Evolutionary conservation across 2,329 filamentous ascomycete species (phyloP), one percentile per base, ranked within the genome.

Genomic region (Clonostachys rosea): DNA sequence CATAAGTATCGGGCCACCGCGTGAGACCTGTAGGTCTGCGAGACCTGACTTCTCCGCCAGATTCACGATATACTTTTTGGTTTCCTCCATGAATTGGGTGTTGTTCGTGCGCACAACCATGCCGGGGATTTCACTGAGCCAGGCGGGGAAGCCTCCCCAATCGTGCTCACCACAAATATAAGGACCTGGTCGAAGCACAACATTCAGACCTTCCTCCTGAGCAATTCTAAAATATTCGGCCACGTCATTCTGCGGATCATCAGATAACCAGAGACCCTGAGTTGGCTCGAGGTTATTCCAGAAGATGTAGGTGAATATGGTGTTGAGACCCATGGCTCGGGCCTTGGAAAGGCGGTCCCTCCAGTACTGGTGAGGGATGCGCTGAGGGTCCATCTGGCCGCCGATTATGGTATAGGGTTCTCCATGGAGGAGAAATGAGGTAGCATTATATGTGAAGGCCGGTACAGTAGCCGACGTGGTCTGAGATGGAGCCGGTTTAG

Each of bases 301-400:
- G 54, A 69, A 77, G 5, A 76, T 59, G 53, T 77, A 78, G 39
- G 65, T 67, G 51, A 77, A 75, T 58, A 94, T 83, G 49, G 81
- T 74, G 50, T 81, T 76, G 44, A 92, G 70, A 48, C 89, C 88
- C 89, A 95, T 92, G 16, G 88, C 89, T 65, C 84, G 86, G 35
- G 87, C 89, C 68, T 91, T 94, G 68, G 92, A 88, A 55, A 84
- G 74, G 10, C 74, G 65, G 41, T 76, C 67, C 14, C 61, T 55
- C 74, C 74, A 77, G 54, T 74, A 74, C 30, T 63, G 54, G 5
- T 59, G 61, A 1, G 73, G 74, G 36, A 77, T 69, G 12, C 73
- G 67, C 50, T 77, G 74, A 1, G 71, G 71, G 47, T 76, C 73
- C 64, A 76, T 75, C 54, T 76, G 71, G 3, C 73, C 73, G 2